Evolutionary conservation across 305 asterid species (phyloP).

Genomic region (Caryopteris hybrid): DNA sequence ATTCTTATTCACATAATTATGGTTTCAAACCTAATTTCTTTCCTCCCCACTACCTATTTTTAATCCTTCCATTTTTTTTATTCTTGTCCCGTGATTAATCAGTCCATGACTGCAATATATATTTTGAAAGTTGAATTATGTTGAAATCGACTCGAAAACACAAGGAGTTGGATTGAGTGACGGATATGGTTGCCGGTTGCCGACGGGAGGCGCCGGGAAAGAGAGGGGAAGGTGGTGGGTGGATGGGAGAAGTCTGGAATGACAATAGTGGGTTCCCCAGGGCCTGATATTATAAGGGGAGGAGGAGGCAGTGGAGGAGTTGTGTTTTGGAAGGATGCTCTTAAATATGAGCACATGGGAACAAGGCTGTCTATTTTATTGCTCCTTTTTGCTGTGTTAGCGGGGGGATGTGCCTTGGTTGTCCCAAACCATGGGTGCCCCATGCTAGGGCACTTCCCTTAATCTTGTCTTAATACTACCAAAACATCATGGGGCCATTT

Average conservation of each 20-base stretch:
- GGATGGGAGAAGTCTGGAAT: neutral
- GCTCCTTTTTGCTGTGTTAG: slow-evolving; percentile 52
- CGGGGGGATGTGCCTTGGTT: slow-evolving; percentile 68
- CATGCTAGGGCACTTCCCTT: slow-evolving; percentile 50
- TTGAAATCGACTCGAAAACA: no score
- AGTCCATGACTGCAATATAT: no score
- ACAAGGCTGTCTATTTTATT: slow-evolving; percentile 57
- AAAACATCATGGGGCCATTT: slow-evolving; percentile 64
- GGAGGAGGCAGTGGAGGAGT: slow-evolving; percentile 26
- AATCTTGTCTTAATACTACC: slow-evolving; percentile 69
- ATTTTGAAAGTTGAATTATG: no score
- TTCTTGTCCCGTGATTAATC: no score
- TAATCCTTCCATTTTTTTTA: no score
- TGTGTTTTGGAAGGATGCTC: slow-evolving; percentile 65
- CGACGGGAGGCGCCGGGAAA: no score
- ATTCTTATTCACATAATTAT: slow-evolving; percentile 25
- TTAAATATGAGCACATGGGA: slow-evolving; percentile 72
- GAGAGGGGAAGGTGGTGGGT: neutral
- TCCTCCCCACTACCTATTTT: slow-evolving; percentile 5
- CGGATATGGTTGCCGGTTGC: no score
- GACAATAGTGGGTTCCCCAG: neutral
- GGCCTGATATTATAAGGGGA: neutral
- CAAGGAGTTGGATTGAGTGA: no score
- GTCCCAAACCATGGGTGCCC: slow-evolving; percentile 68
- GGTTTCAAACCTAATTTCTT: no score